Percentiles rank a stretch among this genome's conserved stretches.
These are phyloP conservation scores for Bretschneidera sinensis DNA, from an alignment of 345 rosid species.

Conservation along the genomic window DNA sequence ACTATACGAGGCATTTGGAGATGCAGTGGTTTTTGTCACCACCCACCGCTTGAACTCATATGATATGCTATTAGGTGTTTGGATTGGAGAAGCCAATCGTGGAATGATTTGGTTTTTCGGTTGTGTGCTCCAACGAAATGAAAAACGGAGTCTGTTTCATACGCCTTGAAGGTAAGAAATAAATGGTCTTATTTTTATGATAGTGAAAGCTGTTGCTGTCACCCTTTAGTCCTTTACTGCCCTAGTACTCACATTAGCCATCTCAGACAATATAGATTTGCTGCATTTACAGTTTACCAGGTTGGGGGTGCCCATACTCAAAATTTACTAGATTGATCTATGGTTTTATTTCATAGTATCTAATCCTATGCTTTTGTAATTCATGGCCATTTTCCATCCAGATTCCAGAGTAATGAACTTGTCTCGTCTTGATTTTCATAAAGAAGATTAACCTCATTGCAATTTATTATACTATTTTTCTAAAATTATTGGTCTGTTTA, in stretches of 20 bases:
- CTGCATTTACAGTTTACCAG: too few relatives aligned
- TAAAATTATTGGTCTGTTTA: too few relatives aligned
- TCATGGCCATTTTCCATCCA: too few relatives aligned
- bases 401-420: background rate
- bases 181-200: too few relatives aligned
- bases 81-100: conserved; percentile 55
- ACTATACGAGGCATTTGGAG: conserved; percentile 48
- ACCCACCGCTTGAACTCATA: conserved; percentile 49
- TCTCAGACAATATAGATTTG: too few relatives aligned
- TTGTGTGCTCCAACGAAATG: conserved; percentile 47
- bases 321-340: too few relatives aligned
- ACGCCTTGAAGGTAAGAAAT: conserved; percentile 51
- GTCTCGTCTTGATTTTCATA: background rate
- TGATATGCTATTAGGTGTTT: conserved; percentile 54
- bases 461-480: too few relatives aligned
- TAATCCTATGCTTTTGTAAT: background rate
- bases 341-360: background rate
- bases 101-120: conserved; percentile 48
- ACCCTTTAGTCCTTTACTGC: background rate
- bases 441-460: background rate
- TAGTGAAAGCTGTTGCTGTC: too few relatives aligned
- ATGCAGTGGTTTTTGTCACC: conserved; percentile 49
- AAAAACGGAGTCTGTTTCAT: conserved; percentile 50
- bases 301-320: too few relatives aligned
- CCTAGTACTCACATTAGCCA: background rate